Evolutionary conservation across 371 early-diverging fungal genomes (phyloP), one percentile per base, ranked within the genome.

Genomic region (Mucor irregularis): DNA sequence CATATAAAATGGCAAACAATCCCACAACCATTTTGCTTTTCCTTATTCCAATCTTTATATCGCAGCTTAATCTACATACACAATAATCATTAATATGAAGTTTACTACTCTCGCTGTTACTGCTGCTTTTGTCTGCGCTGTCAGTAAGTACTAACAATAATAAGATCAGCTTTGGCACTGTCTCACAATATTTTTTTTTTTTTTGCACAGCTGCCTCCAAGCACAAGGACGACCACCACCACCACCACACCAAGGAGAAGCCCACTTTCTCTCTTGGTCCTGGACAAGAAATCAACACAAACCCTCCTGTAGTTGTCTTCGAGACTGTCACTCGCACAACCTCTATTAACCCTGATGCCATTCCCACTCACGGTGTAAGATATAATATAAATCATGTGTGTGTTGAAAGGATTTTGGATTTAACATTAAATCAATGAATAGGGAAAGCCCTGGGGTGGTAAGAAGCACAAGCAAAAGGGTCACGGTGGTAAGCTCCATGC

Each of bases 31-130:
- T 35, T 5, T 19, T 19, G 5, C 5, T 47, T 17, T 46, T 17
- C 40, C 14, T 52, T 7, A 19, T 38, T 38, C 19, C n/a, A 19
- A 14, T 38, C 39, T n/a, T 17, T 38, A 5, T 19, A 38, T 8
- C n/a, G 10, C 11, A 34, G 4, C 19, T 38, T 19, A 5, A 38
- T n/a, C 19, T 38, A 17, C 14, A 33, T 34, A 31, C 21, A 38
- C 48, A 38, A n/a, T n/a, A 49, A 26, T 35, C 11, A 7, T 26
- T 35, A 0, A 17, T 35, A 70, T 70, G 71, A 70, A 70, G 43
- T 49, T 66, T 24, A 42, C 62, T 48, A 17, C 61, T 25, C 31
- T 66, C 25, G 64, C 60, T 51, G 19, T 60, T 8, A 51, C 69
- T 39, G 62, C 64, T 16, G 55, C 49, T 29, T 47, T 69, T 17